Evolutionary conservation across 495 filamentous ascomycete species (phyloP), one percentile per base, ranked within the genome.

Genomic region (Lasiosphaeria ovina): DNA sequence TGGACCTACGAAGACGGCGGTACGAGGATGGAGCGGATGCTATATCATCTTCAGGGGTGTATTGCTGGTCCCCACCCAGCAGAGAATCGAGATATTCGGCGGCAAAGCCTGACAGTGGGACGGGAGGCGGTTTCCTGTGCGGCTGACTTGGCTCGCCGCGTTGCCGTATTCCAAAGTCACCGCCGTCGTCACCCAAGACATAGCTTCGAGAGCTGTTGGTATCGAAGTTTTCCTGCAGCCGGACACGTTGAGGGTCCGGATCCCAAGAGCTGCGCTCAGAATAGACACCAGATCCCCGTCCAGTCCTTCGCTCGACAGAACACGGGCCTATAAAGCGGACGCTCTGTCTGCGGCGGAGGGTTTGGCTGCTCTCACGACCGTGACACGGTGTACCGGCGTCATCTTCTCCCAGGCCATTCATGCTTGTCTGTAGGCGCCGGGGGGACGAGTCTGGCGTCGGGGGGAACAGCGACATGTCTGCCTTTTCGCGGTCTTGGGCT

Each of bases 11-110:
- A 53, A 93, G 75, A 54, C 81, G 86, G n/a, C 86, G 83, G 62
- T 87, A 92, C 1, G 90, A 92, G 3, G 89, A 92, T 17, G 89
- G 87, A 14, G 78, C 77, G 9, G 86, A 88, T 5, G 81, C 78
- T 54, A 85, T 76, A n/a, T 83, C 80, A 50, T 87, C 82, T 66
- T 87, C 83, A 5, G 84, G 76, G 6, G 75, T 77, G 60, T 79
- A 85, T 56, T 81, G 72, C 62, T 82, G 79, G 48, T 79, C 75
- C 36, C 67, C 70, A 33, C 67, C 61, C 35, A 68, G 63, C 51
- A 80, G 61, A 10, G 71, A 67, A 51, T 71, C 66, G 24, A 77
- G 68, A 54, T 77, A 76, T 42, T 72, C 58, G 4, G 59, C 42
- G 3, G 69, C 66, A 31, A 69, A 44, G 10, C 54, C 57, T 11